These are phyloP conservation scores for Paramecium pentaurelia DNA, from an alignment of 73 alveolate genomes.

Conservation along the genomic window DNA sequence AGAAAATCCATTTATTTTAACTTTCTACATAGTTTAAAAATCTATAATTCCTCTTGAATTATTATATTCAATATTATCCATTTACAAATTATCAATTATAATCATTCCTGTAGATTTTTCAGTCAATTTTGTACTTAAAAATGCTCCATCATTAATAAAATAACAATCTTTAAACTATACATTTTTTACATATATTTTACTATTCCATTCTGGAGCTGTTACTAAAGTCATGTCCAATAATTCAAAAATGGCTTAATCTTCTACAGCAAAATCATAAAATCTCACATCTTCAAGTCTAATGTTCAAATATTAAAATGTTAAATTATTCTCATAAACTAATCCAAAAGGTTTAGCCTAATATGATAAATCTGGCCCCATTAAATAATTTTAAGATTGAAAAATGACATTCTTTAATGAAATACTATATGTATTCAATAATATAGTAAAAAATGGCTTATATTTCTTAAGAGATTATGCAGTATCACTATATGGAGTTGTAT, in stretches of 20 bases:
- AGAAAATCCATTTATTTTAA: not conserved
- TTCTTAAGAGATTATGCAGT: not conserved
- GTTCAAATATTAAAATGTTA: not conserved
- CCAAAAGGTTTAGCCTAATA: conserved; percentile 1
- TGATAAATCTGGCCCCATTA: not conserved
- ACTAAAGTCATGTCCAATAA: not conserved
- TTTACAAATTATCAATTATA: not conserved
- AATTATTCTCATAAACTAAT: not conserved
- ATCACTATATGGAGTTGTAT: conserved; percentile 11
- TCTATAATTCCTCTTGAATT: not conserved
- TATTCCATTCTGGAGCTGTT: conserved; percentile 23
- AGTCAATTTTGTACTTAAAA: not conserved
- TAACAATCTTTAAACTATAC: not conserved
- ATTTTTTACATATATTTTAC: not conserved
- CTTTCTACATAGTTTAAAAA: not conserved
- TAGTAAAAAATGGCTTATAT: conserved; percentile 1
- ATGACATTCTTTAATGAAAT: not conserved
- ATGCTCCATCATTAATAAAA: not conserved
- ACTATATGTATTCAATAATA: not conserved
- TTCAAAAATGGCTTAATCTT: not conserved
- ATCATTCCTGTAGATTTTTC: not conserved
- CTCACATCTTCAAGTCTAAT: not conserved
- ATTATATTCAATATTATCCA: not conserved
- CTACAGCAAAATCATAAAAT: conserved; percentile 3
- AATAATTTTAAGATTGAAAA: not conserved